A percentile compares a stretch with the other conserved stretches of the same genome.
phyloP scores from a whole-genome alignment of 179 eudicot species.

The Vitellaria paradoxa region DNA sequence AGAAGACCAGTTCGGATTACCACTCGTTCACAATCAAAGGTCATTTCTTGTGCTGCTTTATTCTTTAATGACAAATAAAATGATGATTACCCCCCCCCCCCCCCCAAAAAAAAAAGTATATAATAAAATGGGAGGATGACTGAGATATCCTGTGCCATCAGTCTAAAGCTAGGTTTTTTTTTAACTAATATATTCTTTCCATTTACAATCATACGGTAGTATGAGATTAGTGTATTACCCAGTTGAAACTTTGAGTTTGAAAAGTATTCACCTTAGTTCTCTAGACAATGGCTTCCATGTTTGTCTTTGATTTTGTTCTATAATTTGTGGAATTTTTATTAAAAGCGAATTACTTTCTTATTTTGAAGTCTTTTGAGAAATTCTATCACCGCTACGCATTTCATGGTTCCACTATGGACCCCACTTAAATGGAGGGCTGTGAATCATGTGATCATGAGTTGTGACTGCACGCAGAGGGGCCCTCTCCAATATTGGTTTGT shows the following conservation, averaged over 20 bases:
- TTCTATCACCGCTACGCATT: too few relatives aligned
- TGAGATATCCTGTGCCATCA: not conserved
- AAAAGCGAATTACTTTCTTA: not conserved
- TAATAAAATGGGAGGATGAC: constrained; percentile 1
- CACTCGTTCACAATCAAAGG: constrained; percentile 21
- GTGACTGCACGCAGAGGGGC: too few relatives aligned
- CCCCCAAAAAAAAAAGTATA: too few relatives aligned
- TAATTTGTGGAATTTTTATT: not conserved
- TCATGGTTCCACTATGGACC: too few relatives aligned
- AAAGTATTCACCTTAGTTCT: not conserved
- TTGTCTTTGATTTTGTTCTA: not conserved
- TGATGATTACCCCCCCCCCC: too few relatives aligned
- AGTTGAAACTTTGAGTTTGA: not conserved
- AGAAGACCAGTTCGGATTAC: constrained; percentile 20
- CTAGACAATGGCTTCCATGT: not conserved
- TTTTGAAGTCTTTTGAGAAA: not conserved
- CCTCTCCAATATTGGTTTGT: not conserved
- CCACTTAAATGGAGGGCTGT: too few relatives aligned
- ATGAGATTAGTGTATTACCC: not conserved
- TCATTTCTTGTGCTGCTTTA: constrained; percentile 14
- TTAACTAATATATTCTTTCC: not conserved
- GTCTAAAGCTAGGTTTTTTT: not conserved
- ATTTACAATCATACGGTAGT: not conserved
- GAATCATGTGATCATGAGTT: too few relatives aligned
- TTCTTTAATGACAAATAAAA: too few relatives aligned